phyloP scores from a whole-genome alignment of 1,284 basidiomycete species.

The Trametes versicolor region DNA sequence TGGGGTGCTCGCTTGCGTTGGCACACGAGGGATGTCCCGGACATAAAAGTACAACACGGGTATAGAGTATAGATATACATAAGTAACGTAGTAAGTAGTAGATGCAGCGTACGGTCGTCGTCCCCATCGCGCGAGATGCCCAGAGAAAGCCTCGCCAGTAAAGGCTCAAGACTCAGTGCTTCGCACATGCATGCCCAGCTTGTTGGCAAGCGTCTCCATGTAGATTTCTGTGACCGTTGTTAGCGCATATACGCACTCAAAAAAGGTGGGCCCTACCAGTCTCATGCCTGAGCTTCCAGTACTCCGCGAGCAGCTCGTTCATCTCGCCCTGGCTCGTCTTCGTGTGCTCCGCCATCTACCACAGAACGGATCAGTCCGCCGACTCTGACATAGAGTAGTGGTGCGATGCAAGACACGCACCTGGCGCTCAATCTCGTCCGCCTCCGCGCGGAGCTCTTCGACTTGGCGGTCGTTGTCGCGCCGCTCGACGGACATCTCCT shows the following conservation, averaged over 20 bases:
- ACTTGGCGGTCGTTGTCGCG: constrained; percentile 80
- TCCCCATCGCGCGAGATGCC: neutral
- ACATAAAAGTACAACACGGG: constrained; percentile 1
- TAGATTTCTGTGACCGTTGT: constrained; percentile 66
- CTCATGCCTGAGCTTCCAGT: constrained; percentile 82
- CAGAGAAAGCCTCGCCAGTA: neutral
- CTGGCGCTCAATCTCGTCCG: constrained; percentile 70
- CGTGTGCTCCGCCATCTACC: constrained; percentile 78
- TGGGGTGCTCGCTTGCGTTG: no score
- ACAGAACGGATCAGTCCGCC: constrained; percentile 11
- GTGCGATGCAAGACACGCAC: constrained; percentile 45
- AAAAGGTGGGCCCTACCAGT: constrained; percentile 61
- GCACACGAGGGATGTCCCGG: no score
- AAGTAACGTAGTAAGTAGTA: neutral
- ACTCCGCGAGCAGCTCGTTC: constrained; percentile 80
- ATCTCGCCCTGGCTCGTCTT: constrained; percentile 78
- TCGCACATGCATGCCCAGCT: constrained; percentile 52
- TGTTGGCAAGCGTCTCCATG: constrained; percentile 82
- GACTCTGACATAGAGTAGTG: neutral
- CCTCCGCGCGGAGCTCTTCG: constrained; percentile 75
- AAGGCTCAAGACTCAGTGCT: constrained; percentile 37
- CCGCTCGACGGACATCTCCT: constrained; percentile 77
- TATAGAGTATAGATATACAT: constrained; percentile 5
- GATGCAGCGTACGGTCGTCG: neutral
- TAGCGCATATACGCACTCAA: constrained; percentile 17